Percentiles rank a stretch among this genome's conserved stretches.
These are phyloP conservation scores for Batkoa obscura DNA, from an alignment of 371 early-diverging fungal genomes.

Conservation along the genomic window DNA sequence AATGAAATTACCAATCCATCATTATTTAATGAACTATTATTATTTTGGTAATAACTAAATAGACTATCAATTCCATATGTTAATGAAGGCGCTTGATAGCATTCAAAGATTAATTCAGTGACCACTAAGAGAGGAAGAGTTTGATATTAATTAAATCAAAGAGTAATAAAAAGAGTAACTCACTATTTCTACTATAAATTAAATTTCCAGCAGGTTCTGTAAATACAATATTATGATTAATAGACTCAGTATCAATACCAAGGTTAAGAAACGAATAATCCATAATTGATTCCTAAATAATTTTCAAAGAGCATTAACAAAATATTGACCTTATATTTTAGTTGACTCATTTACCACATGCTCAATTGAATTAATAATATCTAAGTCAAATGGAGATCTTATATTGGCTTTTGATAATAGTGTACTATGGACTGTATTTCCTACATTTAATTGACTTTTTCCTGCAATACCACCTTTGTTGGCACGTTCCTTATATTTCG, in stretches of 20 bases:
- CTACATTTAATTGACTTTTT: constrained; percentile 36
- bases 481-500: constrained; percentile 62
- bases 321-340: not conserved
- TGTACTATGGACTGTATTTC: constrained; percentile 53
- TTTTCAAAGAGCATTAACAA: not conserved
- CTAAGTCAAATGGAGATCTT: constrained; percentile 55
- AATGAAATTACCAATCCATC: constrained; percentile 54
- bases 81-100: constrained; percentile 53
- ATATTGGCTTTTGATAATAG: constrained; percentile 41
- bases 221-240: constrained; percentile 64
- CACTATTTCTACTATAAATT: constrained; percentile 48
- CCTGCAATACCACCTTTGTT: constrained; percentile 12
- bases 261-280: constrained; percentile 70
- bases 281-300: constrained; percentile 42
- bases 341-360: constrained; percentile 24
- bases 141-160: not conserved
- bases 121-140: constrained; percentile 22
- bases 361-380: constrained; percentile 44
- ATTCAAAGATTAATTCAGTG: constrained; percentile 74
- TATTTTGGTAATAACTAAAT: constrained; percentile 59
- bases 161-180: not conserved
- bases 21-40: constrained; percentile 14
- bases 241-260: constrained; percentile 39
- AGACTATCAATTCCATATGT: constrained; percentile 71
- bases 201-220: constrained; percentile 68